A percentile compares a stretch with the other conserved stretches of the same genome.
Evolutionary conservation across 352 stramenopile genomes (phyloP).

Genomic region (Phytophthora tentaculata): DNA sequence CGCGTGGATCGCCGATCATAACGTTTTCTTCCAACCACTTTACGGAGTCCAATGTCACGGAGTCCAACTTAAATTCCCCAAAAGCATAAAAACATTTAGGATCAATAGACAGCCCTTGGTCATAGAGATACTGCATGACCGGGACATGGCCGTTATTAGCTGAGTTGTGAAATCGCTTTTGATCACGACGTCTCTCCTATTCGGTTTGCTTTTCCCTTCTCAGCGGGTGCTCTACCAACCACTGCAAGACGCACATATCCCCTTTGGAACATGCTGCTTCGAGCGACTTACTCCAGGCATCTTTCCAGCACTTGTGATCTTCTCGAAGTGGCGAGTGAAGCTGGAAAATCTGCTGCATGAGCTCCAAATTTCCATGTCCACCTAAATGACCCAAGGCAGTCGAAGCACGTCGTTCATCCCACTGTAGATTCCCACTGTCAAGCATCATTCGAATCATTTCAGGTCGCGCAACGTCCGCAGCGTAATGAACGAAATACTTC

Average conservation of each 20-base stretch:
- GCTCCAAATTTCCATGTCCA: not conserved
- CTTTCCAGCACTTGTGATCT: not conserved
- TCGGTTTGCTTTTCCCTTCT: not conserved
- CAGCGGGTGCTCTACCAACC: slow-evolving; percentile 1
- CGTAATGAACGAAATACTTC: not conserved
- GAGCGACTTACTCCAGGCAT: not conserved
- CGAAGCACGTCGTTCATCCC: not conserved
- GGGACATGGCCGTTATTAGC: not conserved
- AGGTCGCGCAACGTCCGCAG: not conserved
- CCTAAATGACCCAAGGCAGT: not conserved
- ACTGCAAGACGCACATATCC: not conserved
- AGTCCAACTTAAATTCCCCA: not conserved
- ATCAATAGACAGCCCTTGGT: not conserved
- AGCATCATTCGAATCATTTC: slow-evolving; percentile 4
- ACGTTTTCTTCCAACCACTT: slow-evolving; percentile 3
- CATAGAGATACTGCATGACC: slow-evolving; percentile 6
- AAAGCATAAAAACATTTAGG: not conserved
- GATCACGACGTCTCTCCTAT: not conserved
- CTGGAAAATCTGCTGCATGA: slow-evolving; percentile 12
- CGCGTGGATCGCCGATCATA: not conserved
- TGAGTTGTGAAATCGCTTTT: not conserved
- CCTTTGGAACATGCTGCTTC: not conserved
- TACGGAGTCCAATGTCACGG: not conserved
- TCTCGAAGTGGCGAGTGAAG: slow-evolving; percentile 9
- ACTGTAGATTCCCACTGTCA: slow-evolving; percentile 5